Evolutionary conservation across 1,284 basidiomycete species (phyloP), one percentile per base, ranked within the genome.

Genomic region (Apiotrichum sp.): DNA sequence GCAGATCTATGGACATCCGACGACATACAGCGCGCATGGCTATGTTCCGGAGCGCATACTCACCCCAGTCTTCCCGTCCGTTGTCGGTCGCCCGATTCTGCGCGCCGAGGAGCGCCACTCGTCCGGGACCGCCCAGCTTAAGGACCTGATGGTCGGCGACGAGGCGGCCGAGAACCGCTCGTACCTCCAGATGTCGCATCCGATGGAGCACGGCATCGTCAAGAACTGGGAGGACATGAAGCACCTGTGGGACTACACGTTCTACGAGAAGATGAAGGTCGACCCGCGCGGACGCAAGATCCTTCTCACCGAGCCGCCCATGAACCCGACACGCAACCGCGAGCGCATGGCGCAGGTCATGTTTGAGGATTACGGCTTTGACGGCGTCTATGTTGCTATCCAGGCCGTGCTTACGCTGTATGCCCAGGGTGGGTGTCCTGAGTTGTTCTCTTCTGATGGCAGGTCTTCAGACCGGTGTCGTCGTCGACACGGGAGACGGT

Each of bases 191-290:
- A 83, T 98, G 54, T 89, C 91, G 1, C 95, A 98, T 69, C 95
- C 96, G 3, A 93, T 98, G 90, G 96, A 98, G 75, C 96, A 99
- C 77, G 96, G 96, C 55, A 96, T 99, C 75, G 87, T 99, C 54
- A 87, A 88, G 70, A 96, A 98, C 78, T 99, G 95, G 93, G 90
- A 92, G 69, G 96, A 99, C 77, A 98, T 98, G 96, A 87, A 87
- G 71, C 85, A 93, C 69, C 81, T 98, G 11, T 99, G 95, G 96
- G 86, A 98, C 78, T 98, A 98, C 75, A 98, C 95, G 2, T 98
- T 99, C 75, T 82, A 91, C 71, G 89, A 97, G 78, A 98, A 98
- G 79, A 83, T 99, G 58, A 82, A 84, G 65, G 82, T 98, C 64
- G 87, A 97, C 71, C 86, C 93, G 31, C 80, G 81, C 47, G 96